Percentiles rank a stretch among this genome's conserved stretches.
These are phyloP conservation scores for Cercospora sesami DNA, from an alignment of 2,329 filamentous ascomycete genomes.

Conservation along the genomic window DNA sequence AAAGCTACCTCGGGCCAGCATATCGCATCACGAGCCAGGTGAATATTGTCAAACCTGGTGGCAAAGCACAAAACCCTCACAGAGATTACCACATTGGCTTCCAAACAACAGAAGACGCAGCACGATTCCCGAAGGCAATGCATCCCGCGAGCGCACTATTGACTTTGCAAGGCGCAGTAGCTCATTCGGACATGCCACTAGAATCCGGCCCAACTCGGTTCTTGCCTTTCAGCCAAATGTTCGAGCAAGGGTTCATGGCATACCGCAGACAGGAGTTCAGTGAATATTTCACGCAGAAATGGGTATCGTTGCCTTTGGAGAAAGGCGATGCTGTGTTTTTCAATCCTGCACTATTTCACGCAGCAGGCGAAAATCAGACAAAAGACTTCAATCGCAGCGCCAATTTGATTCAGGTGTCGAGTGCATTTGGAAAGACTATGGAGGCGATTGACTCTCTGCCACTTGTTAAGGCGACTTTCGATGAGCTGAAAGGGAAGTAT, in stretches of 20 bases:
- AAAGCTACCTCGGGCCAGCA: conserved; percentile 60
- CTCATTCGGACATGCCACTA: conserved; percentile 61
- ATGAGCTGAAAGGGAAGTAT: conserved; percentile 40
- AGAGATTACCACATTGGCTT: conserved; percentile 67
- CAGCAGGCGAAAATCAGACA: conserved; percentile 59
- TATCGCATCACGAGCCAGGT: conserved; percentile 64
- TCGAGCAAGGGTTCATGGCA: conserved; percentile 59
- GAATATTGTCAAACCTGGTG: conserved; percentile 62
- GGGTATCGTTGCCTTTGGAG: conserved; percentile 54
- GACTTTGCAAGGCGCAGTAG: conserved; percentile 64
- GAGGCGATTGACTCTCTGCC: conserved; percentile 58
- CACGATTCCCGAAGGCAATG: conserved; percentile 53
- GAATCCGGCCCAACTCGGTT: conserved; percentile 61
- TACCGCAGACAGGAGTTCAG: conserved; percentile 57
- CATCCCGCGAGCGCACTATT: conserved; percentile 59
- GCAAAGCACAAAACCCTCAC: conserved; percentile 58
- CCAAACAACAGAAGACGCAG: conserved; percentile 52
- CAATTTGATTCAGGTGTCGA: conserved; percentile 64
- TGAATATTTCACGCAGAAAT: conserved; percentile 55
- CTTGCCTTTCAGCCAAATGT: conserved; percentile 61
- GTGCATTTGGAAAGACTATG: conserved; percentile 65
- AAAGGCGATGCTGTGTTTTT: conserved; percentile 65
- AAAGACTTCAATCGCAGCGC: conserved; percentile 55
- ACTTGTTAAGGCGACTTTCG: conserved; percentile 51
- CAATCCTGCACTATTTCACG: conserved; percentile 64